phyloP scores from a whole-genome alignment of 78 protist genomes.

The Dictyostelium brefeldianum region DNA sequence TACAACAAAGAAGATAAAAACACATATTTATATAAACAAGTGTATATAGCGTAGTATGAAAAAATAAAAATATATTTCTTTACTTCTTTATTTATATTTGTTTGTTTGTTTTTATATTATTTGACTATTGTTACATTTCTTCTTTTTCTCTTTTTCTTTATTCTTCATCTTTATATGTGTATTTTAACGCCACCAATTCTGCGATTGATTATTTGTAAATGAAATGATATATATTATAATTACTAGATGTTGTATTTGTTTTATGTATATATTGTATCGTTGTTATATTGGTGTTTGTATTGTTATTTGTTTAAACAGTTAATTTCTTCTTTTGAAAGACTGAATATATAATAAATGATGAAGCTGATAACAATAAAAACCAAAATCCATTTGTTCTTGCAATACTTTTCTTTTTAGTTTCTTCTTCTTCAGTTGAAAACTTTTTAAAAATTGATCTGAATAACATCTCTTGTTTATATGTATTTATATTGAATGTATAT shows the following conservation, averaged over 20 bases:
- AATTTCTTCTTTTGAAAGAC: constrained; percentile 14
- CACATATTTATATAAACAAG: no score
- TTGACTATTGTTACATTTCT: constrained; percentile 5
- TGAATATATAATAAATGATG: constrained; percentile 16
- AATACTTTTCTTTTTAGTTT: constrained; percentile 41
- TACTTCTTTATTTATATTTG: background rate
- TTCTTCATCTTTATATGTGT: no score
- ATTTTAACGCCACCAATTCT: no score
- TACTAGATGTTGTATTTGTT: no score
- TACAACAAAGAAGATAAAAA: background rate
- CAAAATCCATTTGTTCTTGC: constrained; percentile 44
- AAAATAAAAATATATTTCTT: background rate
- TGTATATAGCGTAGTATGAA: background rate
- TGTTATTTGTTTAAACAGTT: background rate
- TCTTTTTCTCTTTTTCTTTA: background rate
- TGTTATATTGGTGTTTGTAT: no score
- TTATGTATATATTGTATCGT: no score
- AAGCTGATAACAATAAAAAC: constrained; percentile 38
- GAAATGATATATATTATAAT: no score
- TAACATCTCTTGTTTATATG: background rate
- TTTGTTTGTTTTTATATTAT: background rate
- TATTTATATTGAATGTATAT: no score
- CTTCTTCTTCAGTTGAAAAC: constrained; percentile 72
- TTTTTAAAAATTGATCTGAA: constrained; percentile 72
- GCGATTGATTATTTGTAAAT: no score